Percentiles rank a stretch among this genome's conserved stretches.
Evolutionary conservation across 108 stramenopile genomes (phyloP).

Genomic region (Pelagomonas calceolata): DNA sequence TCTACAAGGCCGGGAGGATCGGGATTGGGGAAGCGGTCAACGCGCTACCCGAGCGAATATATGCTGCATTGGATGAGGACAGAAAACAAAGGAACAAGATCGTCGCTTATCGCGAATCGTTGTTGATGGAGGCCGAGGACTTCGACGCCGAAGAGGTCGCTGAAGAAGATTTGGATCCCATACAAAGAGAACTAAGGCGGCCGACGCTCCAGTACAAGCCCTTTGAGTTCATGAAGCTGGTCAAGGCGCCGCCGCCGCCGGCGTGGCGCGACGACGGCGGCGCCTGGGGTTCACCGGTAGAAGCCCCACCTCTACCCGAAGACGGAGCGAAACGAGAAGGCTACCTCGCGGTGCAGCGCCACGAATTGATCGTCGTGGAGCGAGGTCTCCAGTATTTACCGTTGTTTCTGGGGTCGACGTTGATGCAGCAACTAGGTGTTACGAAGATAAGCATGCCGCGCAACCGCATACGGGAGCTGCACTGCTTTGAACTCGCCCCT

Average conservation of each 20-base stretch:
- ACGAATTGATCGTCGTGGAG: neutral
- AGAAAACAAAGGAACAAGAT: too few relatives aligned
- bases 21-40: too few relatives aligned
- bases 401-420: neutral
- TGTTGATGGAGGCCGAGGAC: too few relatives aligned
- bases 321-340: neutral
- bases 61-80: too few relatives aligned
- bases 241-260: neutral
- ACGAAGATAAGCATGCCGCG: neutral
- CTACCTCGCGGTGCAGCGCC: neutral
- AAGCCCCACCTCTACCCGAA: neutral
- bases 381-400: neutral
- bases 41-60: too few relatives aligned
- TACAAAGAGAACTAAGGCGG: too few relatives aligned
- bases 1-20: too few relatives aligned
- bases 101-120: too few relatives aligned
- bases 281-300: neutral
- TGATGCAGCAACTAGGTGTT: neutral
- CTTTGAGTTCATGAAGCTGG: neutral
- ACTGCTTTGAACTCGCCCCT: neutral
- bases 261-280: neutral
- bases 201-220: neutral
- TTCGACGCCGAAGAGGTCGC: too few relatives aligned
- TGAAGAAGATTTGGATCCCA: too few relatives aligned
- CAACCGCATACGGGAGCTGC: neutral